Evolutionary conservation across 202 grass and related monocot genomes (phyloP), one percentile per base, ranked within the genome.

Genomic region (Setaria italica): DNA sequence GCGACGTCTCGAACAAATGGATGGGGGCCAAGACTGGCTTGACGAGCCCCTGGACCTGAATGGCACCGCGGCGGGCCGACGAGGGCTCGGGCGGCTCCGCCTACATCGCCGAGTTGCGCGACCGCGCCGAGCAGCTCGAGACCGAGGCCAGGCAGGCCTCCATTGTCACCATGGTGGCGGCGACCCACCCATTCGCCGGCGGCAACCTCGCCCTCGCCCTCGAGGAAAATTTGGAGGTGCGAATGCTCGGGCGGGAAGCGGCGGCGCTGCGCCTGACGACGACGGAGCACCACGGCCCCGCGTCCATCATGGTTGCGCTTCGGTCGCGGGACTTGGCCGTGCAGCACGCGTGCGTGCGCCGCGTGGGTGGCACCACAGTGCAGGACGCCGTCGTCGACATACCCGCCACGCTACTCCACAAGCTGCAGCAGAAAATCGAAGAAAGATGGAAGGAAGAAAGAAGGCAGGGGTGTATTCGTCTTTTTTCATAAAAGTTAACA

Each of bases 61-160:
- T 6, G 57, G 35, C 35, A 21, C 7, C 39, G 54, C 7, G 20
- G 57, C 39, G 14, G 76, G 63, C 11, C n/a, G 63, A 16, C 25
- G 25, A 51, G 7, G 29, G 47, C 70, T 51, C 46, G 13, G 12
- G 3, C 14, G 25, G 19, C 19, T 57, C 55, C 14, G 55, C 82
- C 59, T 92, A 92, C 86, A 92, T 92, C 70, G 77, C 39, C 53
- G 78, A 86, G 66, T 70, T 92, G 13, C 77, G 90, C 17, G n/a
- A 46, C 65, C 78, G 67, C 39, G 75, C 85, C 2, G 76, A 91
- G 11, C 43, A 2, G 17, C 79, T 91, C 56, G 89, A 91, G 67
- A 37, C 50, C 30, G 62, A 87, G 2, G 79, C 77, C 9, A 79
- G 33, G 25, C 58, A 64, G 9, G 42, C 25, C 21, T 6, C 53